Percentiles rank a stretch among this genome's conserved stretches.
Evolutionary conservation across 331 rosid genomes (phyloP).

Genomic region (Arachis monticola): DNA sequence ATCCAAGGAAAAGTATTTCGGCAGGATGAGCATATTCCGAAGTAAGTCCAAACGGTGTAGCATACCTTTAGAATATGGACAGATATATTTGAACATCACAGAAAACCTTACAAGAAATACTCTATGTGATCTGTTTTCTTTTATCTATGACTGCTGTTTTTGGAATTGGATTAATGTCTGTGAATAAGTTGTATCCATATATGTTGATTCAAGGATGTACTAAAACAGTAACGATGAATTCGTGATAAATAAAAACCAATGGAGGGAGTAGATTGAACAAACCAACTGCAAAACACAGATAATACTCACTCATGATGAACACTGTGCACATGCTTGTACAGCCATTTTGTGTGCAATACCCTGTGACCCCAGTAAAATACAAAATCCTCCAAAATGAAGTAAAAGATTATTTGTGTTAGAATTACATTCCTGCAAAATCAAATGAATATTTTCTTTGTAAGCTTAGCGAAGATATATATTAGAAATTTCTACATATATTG

Average conservation of each 20-base stretch:
- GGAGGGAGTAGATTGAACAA: not conserved
- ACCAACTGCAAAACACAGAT: slow-evolving; percentile 15
- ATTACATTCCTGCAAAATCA: slow-evolving; percentile 72
- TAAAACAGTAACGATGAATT: too few species aligned
- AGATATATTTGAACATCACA: slow-evolving; percentile 11
- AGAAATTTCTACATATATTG: not conserved
- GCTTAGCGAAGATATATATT: slow-evolving; percentile 13
- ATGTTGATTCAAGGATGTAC: too few species aligned
- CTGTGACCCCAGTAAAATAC: slow-evolving; percentile 99
- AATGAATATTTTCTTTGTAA: slow-evolving; percentile 20
- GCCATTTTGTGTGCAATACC: slow-evolving; percentile 95
- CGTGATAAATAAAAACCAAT: too few species aligned
- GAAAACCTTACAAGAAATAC: not conserved
- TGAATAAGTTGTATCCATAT: too few species aligned
- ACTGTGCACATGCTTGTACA: slow-evolving; percentile 98
- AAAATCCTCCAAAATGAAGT: slow-evolving; percentile 95
- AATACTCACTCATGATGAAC: slow-evolving; percentile 94
- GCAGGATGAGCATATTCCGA: slow-evolving; percentile 98
- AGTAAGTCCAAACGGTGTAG: slow-evolving; percentile 92
- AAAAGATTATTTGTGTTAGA: slow-evolving; percentile 76
- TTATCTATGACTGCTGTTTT: too few species aligned
- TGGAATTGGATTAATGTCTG: too few species aligned
- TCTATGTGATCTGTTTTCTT: too few species aligned
- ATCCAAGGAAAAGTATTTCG: slow-evolving; percentile 95
- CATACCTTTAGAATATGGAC: slow-evolving; percentile 60